Evolutionary conservation across 495 filamentous ascomycete genomes (phyloP).

Genomic region (Daldinia grandis): DNA sequence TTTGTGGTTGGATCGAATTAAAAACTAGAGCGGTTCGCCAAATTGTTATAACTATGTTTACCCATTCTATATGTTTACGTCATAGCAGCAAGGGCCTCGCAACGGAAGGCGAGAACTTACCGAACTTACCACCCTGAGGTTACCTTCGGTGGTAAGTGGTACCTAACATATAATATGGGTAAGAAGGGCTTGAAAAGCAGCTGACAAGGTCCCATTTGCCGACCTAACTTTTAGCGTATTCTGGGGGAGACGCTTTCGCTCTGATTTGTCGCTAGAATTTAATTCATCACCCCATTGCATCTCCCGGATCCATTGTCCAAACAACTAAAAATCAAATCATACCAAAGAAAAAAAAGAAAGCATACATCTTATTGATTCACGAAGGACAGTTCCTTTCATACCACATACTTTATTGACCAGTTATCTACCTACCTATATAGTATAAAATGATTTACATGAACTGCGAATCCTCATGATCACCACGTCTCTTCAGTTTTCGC

Average conservation of each 20-base stretch:
- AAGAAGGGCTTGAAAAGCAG: background rate
- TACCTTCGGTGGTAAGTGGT: background rate
- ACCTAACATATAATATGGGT: background rate
- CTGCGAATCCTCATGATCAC: constrained; percentile 15
- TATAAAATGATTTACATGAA: constrained; percentile 15
- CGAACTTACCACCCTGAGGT: background rate
- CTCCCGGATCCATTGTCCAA: constrained; percentile 2
- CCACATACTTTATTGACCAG: background rate
- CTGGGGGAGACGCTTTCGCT: constrained; percentile 20
- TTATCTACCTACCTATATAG: constrained; percentile 14
- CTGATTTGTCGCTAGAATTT: background rate
- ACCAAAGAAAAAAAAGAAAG: constrained; percentile 15
- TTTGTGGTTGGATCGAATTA: background rate
- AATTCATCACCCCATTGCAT: constrained; percentile 16
- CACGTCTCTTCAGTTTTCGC: constrained; percentile 3
- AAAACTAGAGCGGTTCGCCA: background rate
- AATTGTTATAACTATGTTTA: background rate
- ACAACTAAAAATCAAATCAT: constrained; percentile 7
- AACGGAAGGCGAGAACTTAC: background rate
- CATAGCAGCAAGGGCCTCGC: background rate
- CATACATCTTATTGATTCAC: background rate
- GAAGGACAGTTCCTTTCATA: constrained; percentile 5
- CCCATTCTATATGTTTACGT: background rate
- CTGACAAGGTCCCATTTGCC: background rate
- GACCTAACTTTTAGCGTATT: constrained; percentile 17